Evolutionary conservation across 75 land plant genomes (phyloP).

Genomic region (Cunninghamia lanceolata): DNA sequence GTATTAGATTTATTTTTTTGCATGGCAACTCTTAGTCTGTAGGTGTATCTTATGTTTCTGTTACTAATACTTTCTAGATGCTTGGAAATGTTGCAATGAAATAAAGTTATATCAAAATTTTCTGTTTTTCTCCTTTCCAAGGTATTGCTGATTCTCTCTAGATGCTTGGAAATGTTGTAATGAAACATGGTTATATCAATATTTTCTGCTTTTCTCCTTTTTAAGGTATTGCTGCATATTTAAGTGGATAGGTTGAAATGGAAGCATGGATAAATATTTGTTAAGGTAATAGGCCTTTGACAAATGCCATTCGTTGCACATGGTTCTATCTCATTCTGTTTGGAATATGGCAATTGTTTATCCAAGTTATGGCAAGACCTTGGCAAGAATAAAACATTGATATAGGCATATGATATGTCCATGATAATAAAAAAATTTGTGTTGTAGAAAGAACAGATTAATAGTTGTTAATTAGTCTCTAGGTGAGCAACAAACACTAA

Average conservation of each 20-base stretch:
- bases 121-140: neutral
- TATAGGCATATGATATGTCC: too few relatives aligned
- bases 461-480: too few relatives aligned
- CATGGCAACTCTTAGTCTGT: neutral
- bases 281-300: neutral
- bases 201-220: too few relatives aligned
- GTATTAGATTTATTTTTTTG: neutral
- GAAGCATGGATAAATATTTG: neutral
- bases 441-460: too few relatives aligned
- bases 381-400: too few relatives aligned
- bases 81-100: neutral
- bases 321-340: neutral
- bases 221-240: slow-evolving; percentile 8
- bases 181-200: too few relatives aligned
- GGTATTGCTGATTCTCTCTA: too few relatives aligned
- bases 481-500: too few relatives aligned
- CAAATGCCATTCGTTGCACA: neutral
- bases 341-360: neutral
- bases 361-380: too few relatives aligned
- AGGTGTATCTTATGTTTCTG: neutral
- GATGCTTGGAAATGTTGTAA: too few relatives aligned
- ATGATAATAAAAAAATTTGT: too few relatives aligned
- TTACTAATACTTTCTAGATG: neutral
- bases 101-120: neutral
- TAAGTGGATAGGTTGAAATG: neutral